phyloP scores from a whole-genome alignment of 371 early-diverging fungal genomes.

The Vairimorpha apis region DNA sequence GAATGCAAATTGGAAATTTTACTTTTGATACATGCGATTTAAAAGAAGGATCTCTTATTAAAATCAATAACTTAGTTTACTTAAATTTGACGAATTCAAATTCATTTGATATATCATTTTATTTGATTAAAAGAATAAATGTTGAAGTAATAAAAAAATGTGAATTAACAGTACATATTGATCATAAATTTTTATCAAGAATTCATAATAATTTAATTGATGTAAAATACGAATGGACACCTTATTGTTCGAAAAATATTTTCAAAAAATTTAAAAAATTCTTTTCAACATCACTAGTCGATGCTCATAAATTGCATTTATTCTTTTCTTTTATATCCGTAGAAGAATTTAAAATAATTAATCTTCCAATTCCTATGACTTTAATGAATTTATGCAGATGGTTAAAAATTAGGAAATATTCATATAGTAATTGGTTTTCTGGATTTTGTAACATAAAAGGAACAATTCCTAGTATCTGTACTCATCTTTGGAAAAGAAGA shows the following conservation, averaged over 20 bases:
- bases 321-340: constrained; percentile 41
- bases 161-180: constrained; percentile 13
- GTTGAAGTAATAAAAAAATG: neutral
- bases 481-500: constrained; percentile 54
- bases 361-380: constrained; percentile 15
- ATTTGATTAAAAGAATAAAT: neutral
- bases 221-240: constrained; percentile 18
- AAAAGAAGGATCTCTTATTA: neutral
- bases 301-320: constrained; percentile 13
- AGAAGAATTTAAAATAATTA: constrained; percentile 43
- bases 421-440: constrained; percentile 45
- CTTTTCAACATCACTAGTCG: constrained; percentile 2
- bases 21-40: constrained; percentile 20
- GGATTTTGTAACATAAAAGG: constrained; percentile 56
- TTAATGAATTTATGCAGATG: constrained; percentile 37
- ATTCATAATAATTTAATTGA: constrained; percentile 47
- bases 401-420: constrained; percentile 44
- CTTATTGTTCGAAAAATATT: constrained; percentile 16
- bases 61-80: constrained; percentile 10
- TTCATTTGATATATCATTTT: neutral
- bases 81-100: neutral
- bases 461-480: constrained; percentile 9
- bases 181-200: constrained; percentile 3
- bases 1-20: constrained; percentile 4
- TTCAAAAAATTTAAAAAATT: constrained; percentile 13